Evolutionary conservation across 495 filamentous ascomycete genomes (phyloP), one percentile per base, ranked within the genome.

Genomic region (Aspergillus affinis): DNA sequence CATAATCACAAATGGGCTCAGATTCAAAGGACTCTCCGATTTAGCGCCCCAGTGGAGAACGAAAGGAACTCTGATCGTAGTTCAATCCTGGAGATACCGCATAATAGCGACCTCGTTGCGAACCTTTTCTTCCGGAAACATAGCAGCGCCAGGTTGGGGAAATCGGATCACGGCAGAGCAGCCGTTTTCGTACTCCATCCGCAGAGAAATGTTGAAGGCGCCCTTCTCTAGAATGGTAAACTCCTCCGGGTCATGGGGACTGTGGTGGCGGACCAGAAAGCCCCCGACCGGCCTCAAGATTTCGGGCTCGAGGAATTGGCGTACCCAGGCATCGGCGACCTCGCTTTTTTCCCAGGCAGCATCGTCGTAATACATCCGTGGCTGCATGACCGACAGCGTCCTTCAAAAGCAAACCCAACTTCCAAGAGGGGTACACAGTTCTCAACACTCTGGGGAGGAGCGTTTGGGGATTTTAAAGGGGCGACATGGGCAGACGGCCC

Each of bases 51-150:
- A 77, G 54, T 72, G 68, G 18, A 73, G 65, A 41, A 81, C 51
- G 47, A 60, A 64, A 13, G 75, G 74, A 59, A 72, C 67, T 9
- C 71, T 71, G 10, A 79, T 73, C 5, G 67, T 6, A 30, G 49
- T 59, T n/a, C 15, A 20, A 3, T 72, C 65, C 12, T 55, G 52
- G 48, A 82, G 54, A 57, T 65, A 81, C 18, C 72, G 68, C 71
- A 79, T 77, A 13, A 74, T 69, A 20, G 74, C 74, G 18, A 75
- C 75, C 53, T 84, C 78, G 45, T 66, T 69, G 6, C 56, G 49
- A n/a, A 71, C 50, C 57, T 77, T 79, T 57, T 80, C 78, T 23
- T 73, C n/a, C n/a, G n/a, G n/a, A n/a, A n/a, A n/a, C n/a, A n/a
- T n/a, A n/a, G n/a, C n/a, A n/a, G n/a, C n/a, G n/a, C n/a, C n/a